These are phyloP conservation scores for Saccharomycopsis hybrid DNA, from an alignment of 1,139 yeast species.

Conservation along the genomic window DNA sequence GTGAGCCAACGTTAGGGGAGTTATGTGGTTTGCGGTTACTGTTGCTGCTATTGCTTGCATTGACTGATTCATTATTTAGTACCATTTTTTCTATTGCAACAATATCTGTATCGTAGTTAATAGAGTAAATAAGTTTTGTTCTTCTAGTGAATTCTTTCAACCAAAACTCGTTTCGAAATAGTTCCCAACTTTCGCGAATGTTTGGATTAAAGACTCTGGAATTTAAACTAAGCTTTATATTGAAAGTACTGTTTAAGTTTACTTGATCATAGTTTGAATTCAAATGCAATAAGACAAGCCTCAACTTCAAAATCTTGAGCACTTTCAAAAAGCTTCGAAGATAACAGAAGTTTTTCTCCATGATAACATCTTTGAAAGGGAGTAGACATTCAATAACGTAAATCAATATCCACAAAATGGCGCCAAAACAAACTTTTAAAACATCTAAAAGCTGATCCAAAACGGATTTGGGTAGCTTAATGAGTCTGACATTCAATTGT, in stretches of 20 bases:
- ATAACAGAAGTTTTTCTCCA: conserved; percentile 14
- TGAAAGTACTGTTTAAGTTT: conserved; percentile 12
- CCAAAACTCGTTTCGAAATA: conserved; percentile 93
- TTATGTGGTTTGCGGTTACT: neutral
- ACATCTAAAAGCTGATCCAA: conserved; percentile 10
- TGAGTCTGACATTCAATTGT: conserved; percentile 72
- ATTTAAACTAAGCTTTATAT: conserved; percentile 65
- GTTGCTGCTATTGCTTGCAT: conserved; percentile 3
- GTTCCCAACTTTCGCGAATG: conserved; percentile 90
- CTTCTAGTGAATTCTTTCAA: conserved; percentile 73
- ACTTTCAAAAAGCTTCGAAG: conserved; percentile 7
- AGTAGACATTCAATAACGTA: conserved; percentile 5
- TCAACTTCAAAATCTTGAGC: conserved; percentile 15
- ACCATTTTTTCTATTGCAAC: conserved; percentile 28
- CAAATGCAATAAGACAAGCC: conserved; percentile 15
- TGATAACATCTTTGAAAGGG: conserved; percentile 9
- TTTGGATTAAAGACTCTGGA: conserved; percentile 80
- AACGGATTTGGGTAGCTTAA: conserved; percentile 39
- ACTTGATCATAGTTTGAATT: conserved; percentile 14
- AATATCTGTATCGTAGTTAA: conserved; percentile 18
- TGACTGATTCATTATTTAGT: conserved; percentile 22
- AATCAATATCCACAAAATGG: conserved; percentile 6
- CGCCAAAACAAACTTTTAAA: conserved; percentile 8
- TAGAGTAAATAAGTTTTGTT: conserved; percentile 36
- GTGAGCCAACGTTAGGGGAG: conserved; percentile 26